Evolutionary conservation across 257 asterid genomes (phyloP).

Genomic region (Penstemon barbatus): DNA sequence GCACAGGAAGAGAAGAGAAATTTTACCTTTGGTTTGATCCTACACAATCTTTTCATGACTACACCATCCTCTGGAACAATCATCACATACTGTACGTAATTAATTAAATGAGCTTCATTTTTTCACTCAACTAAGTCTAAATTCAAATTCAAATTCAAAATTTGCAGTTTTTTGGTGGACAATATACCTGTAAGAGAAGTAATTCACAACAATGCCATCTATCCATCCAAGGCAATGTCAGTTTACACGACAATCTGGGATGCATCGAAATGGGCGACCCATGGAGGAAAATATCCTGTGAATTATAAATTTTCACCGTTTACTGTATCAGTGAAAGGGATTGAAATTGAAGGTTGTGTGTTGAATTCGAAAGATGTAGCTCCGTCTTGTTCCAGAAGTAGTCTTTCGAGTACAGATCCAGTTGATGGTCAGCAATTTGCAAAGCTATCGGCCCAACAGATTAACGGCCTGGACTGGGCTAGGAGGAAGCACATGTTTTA

Average conservation of each 20-base stretch:
- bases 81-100: constrained; percentile 71
- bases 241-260: constrained; percentile 71
- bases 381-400: constrained; percentile 46
- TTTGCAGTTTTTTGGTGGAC: constrained; percentile 70
- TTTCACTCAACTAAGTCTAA: too few species aligned
- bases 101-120: too few species aligned
- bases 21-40: constrained; percentile 93
- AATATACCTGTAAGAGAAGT: constrained; percentile 75
- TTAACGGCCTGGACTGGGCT: constrained; percentile 62
- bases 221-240: constrained; percentile 85
- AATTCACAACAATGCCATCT: constrained; percentile 46
- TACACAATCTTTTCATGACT: constrained; percentile 62
- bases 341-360: constrained; percentile 69
- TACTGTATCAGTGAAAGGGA: constrained; percentile 43
- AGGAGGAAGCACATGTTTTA: constrained; percentile 79
- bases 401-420: constrained; percentile 64
- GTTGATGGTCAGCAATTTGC: constrained; percentile 70
- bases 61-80: constrained; percentile 77
- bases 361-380: constrained; percentile 26
- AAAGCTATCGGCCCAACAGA: constrained; percentile 52
- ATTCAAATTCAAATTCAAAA: background rate
- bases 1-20: constrained; percentile 80
- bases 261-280: constrained; percentile 89
- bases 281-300: constrained; percentile 80
- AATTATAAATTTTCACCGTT: constrained; percentile 69